Evolutionary conservation across 306 rosid genomes (phyloP).

Genomic region (Vigna trinervia): DNA sequence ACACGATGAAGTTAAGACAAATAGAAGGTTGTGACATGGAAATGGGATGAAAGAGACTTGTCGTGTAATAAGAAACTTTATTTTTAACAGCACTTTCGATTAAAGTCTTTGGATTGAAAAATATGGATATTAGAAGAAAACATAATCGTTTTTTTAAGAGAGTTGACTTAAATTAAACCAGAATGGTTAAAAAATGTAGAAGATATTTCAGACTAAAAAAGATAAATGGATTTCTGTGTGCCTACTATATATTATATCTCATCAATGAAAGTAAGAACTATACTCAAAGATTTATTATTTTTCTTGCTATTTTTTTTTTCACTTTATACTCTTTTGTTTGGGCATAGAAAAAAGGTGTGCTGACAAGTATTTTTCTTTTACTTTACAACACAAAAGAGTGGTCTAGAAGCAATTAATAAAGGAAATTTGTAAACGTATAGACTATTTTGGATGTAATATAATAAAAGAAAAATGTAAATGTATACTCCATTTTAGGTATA

Average conservation of each 20-base stretch:
- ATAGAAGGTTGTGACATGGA: not conserved
- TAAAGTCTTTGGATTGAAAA: not conserved
- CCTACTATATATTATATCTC: not conserved
- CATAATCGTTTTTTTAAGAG: too few relatives aligned
- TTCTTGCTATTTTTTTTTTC: not conserved
- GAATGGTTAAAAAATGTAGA: not conserved
- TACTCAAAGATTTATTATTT: not conserved
- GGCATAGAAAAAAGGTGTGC: not conserved
- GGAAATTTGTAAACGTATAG: not conserved
- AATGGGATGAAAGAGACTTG: not conserved
- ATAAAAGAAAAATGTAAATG: slow-evolving; percentile 9
- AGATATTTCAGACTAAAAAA: not conserved
- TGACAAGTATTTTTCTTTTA: slow-evolving; percentile 21
- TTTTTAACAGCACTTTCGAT: not conserved
- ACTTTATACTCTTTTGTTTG: slow-evolving; percentile 17
- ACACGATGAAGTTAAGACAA: not conserved
- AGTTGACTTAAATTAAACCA: not conserved
- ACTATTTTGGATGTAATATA: not conserved
- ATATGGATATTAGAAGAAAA: not conserved
- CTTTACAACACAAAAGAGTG: slow-evolving; percentile 8
- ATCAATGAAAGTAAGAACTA: not conserved
- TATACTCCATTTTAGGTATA: not conserved
- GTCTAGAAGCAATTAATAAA: not conserved
- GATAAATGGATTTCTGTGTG: not conserved
- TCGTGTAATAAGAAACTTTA: not conserved